Evolutionary conservation across 1,139 yeast species (phyloP).

Genomic region (Pichia sp.): DNA sequence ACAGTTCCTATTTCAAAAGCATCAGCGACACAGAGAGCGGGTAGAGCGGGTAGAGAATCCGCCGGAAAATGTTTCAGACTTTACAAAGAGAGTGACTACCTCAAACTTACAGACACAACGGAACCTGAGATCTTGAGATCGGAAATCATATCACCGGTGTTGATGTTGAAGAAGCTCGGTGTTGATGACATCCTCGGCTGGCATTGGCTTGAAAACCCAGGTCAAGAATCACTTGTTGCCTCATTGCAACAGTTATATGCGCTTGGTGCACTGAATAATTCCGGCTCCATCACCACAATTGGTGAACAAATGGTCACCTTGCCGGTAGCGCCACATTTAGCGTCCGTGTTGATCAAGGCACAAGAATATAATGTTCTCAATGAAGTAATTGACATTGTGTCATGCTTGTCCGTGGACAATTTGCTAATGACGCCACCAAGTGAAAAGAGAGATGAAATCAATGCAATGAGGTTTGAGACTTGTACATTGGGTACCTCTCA

Average conservation of each 20-base stretch:
- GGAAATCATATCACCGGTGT: constrained; percentile 75
- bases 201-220: constrained; percentile 93
- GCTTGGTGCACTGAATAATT: constrained; percentile 69
- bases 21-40: constrained; percentile 91
- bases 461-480: constrained; percentile 49
- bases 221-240: constrained; percentile 63
- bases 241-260: constrained; percentile 76
- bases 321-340: constrained; percentile 86
- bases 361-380: constrained; percentile 48
- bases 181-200: constrained; percentile 79
- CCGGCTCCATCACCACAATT: constrained; percentile 65
- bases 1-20: constrained; percentile 94
- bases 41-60: constrained; percentile 98
- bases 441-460: constrained; percentile 76
- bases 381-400: constrained; percentile 78
- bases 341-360: constrained; percentile 80
- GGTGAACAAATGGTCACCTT: constrained; percentile 83
- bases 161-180: constrained; percentile 77
- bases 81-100: constrained; percentile 66
- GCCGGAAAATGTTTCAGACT: constrained; percentile 86
- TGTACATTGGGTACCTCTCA: constrained; percentile 63
- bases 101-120: constrained; percentile 62
- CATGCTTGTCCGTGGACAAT: constrained; percentile 91
- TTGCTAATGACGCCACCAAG: constrained; percentile 72
- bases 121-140: constrained; percentile 90